Conservation (phyloP, 2,329 filamentous ascomycete genomes). For the Fusarium piperis region DNA sequence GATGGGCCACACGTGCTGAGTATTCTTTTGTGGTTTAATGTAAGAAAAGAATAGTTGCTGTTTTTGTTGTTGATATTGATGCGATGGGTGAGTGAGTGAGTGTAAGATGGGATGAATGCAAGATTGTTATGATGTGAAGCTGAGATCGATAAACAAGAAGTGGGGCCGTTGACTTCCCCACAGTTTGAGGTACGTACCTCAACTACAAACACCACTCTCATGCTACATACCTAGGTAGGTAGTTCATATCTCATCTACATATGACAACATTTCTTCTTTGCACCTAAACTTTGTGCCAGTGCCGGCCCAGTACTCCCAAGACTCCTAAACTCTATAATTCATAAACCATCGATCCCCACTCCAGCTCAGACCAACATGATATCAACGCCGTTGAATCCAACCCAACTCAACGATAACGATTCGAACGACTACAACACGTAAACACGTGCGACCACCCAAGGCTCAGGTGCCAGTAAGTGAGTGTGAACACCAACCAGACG, state of each 20-base stretch:
- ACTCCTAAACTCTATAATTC: too few species aligned
- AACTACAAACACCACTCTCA: not conserved
- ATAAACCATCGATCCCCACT: too few species aligned
- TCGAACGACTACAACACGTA: not conserved
- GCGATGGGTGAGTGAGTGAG: not conserved
- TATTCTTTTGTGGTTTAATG: not conserved
- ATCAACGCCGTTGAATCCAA: too few species aligned
- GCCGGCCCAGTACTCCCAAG: not conserved
- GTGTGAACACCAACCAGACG: too few species aligned
- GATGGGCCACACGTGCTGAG: not conserved
- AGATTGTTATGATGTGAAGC: not conserved
- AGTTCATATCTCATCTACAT: not conserved
- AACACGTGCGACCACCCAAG: too few species aligned
- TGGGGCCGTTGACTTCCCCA: not conserved
- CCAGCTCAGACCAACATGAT: too few species aligned
- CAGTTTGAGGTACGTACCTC: not conserved
- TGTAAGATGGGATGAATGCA: not conserved
- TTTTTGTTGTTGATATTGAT: not conserved
- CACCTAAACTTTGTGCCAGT: not conserved
- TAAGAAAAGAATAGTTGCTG: not conserved
- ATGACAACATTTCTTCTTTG: not conserved
- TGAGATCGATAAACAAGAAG: constrained; percentile 22
- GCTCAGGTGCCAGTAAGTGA: too few species aligned
- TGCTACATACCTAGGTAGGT: too few species aligned
- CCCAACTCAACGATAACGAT: not conserved